Base-by-base conservation (phyloP, 768 basidiomycete species). In the Naematelia encephala region DNA sequence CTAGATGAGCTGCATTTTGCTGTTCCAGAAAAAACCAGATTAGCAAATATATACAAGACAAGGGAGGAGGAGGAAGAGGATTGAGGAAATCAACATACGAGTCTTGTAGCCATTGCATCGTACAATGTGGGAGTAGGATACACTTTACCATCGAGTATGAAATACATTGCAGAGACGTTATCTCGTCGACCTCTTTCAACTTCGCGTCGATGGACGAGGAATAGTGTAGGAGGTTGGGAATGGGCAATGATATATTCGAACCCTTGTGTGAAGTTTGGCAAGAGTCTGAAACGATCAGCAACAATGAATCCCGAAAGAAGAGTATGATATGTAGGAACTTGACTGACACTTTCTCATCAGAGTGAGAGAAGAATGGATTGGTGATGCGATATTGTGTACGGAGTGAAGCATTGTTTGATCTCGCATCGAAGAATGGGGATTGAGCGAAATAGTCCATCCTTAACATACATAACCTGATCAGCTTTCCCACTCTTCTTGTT, bases 381-480 rank as follows among this genome's bases (percentile, higher is more conserved):
- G 66, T 61, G 1, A 74, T 64, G 42, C 67, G 26, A 5, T 64
- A 43, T 47, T 74, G 72, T 1, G 66, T 68, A 12, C 72, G 47
- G 27, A 74, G 57, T 1, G 63, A 62, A 43, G 59, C 61, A 50
- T 74, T 74, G 34, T 74, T 74, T 23, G 69, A 74, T 34, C 66
- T 66, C 5, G 57, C 29, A 59, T 74, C 72, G 63, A 68, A 74
- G 59, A 74, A 74, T 14, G 72, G 72, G 5, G 72, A 74, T 26
- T 61, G 67, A 10, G 69, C 67, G 51, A 74, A 74, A 54, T 74
- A 74, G 55, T 74, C 72, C 59, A 74, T 57, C 55, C 70, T 72
- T 44, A 19, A 4, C 5, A 39, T 8, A 8, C 16, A 16, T 39
- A 8, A 39, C 8, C 34, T 8, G 34, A 26, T 62, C 39, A 62